These are phyloP conservation scores for Coemansia sp. DNA, from an alignment of 192 early-diverging fungal species.

Conservation along the genomic window DNA sequence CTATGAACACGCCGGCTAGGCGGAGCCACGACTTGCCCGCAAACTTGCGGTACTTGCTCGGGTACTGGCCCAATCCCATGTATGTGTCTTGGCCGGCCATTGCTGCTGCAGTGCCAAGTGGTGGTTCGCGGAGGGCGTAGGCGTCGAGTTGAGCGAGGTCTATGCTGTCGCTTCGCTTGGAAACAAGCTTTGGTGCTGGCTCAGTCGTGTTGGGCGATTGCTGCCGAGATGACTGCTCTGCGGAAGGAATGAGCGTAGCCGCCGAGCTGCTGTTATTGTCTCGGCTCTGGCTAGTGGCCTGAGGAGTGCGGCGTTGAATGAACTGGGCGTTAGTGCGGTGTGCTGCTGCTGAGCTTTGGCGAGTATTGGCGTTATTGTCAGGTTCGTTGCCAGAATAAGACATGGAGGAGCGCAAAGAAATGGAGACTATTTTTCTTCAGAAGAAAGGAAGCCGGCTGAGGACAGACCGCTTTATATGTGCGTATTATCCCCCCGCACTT, in stretches of 20 bases:
- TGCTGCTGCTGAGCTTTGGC: not conserved
- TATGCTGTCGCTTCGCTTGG: conserved; percentile 11
- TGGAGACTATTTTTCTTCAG: too few relatives aligned
- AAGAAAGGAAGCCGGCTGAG: too few relatives aligned
- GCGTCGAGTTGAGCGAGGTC: conserved; percentile 8
- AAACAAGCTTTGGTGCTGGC: not conserved
- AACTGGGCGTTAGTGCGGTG: not conserved
- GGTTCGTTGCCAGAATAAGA: not conserved
- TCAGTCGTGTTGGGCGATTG: too few relatives aligned
- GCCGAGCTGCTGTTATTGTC: conserved; percentile 9
- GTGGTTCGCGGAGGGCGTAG: too few relatives aligned
- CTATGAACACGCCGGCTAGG: conserved; percentile 16
- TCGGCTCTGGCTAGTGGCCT: not conserved
- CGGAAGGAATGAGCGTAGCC: conserved; percentile 7
- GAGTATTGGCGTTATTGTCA: not conserved
- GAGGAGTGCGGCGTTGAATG: conserved; percentile 2
- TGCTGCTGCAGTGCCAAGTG: not conserved
- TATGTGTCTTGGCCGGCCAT: conserved; percentile 22
- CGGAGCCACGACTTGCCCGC: conserved; percentile 22
- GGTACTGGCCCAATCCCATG: conserved; percentile 44
- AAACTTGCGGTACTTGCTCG: conserved; percentile 23
- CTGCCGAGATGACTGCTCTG: conserved; percentile 2
- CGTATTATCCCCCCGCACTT: too few relatives aligned
- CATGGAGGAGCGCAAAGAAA: not conserved
- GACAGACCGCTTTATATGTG: too few relatives aligned